Evolutionary conservation across 805 yeast genomes (phyloP).

Genomic region (Barnettozyma sucrosica): DNA sequence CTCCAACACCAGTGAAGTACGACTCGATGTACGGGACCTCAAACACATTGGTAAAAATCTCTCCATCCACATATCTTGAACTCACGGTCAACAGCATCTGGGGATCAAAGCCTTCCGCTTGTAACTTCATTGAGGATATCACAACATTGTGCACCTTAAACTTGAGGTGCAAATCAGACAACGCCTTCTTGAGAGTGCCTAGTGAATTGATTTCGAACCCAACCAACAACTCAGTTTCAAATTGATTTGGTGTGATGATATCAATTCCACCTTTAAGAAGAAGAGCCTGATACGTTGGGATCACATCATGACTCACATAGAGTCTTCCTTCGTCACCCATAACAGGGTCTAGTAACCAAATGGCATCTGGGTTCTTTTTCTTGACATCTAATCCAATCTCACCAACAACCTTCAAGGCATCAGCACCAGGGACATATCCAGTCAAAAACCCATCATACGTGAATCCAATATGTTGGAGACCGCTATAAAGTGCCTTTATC

Average conservation of each 20-base stretch:
- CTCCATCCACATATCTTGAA: slow-evolving; percentile 12
- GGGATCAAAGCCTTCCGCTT: slow-evolving; percentile 8
- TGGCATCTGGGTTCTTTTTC: slow-evolving; percentile 25
- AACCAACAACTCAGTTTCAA: slow-evolving; percentile 71
- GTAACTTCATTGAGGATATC: slow-evolving; percentile 48
- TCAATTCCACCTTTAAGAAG: slow-evolving; percentile 47
- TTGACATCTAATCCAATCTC: slow-evolving; percentile 35
- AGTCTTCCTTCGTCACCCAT: slow-evolving; percentile 74
- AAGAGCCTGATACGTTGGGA: slow-evolving; percentile 52
- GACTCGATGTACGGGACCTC: slow-evolving; percentile 61
- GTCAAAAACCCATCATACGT: slow-evolving; percentile 52
- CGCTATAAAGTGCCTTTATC: slow-evolving; percentile 34
- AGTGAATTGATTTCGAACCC: slow-evolving; percentile 40
- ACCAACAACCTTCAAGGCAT: slow-evolving; percentile 40
- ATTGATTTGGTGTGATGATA: slow-evolving; percentile 85
- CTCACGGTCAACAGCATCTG: slow-evolving; percentile 15
- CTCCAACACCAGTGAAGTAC: slow-evolving; percentile 95
- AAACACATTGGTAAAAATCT: slow-evolving; percentile 26
- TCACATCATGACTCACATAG: slow-evolving; percentile 54
- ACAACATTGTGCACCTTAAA: slow-evolving; percentile 56
- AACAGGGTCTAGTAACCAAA: slow-evolving; percentile 71
- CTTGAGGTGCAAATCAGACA: slow-evolving; percentile 40
- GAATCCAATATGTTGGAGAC: slow-evolving; percentile 30
- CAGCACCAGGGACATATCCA: slow-evolving; percentile 62
- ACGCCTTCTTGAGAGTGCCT: slow-evolving; percentile 39